Evolutionary conservation across 208 protist genomes (phyloP), one percentile per base, ranked within the genome.

Genomic region (Trypanosoma grayi): DNA sequence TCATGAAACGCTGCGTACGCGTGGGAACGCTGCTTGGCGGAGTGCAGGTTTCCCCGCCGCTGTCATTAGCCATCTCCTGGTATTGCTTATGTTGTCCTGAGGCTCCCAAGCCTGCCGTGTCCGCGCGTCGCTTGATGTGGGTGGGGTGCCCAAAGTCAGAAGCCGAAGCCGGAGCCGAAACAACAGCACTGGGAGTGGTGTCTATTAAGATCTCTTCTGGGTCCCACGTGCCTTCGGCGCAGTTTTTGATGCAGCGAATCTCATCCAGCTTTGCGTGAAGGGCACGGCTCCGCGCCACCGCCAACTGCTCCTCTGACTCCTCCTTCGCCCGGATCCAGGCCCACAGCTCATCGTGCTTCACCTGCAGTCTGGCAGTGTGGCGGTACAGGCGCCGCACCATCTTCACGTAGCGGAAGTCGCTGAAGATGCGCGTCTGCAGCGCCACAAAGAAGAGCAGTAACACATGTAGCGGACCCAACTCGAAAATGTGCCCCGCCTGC

Each of bases 381-480:
- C 30, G 3, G 48, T 72, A 67, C 14, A 75, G 39, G 2, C 53
- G 54, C 22, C 60, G 58, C 14, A 79, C 22, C 4, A 79, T 8
- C 8, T 46, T 61, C 13, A 25, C 44, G 34, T 65, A 79, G 14
- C 61, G 43, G 36, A 75, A 79, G 24, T 74, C 68, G 36, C 54
- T 51, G 24, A 75, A 79, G 34, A 79, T 40, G 5, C 62, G 57
- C 10, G 73, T 72, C 45, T 79, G 73, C 34, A 75, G n/a, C 22
- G 52, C 31, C 11, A 79, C 62, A 28, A 46, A 39, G 48, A 75
- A 67, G 8, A 79, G 44, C 39, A 79, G 56, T 20, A 61, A 7
- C 7, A 75, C 41, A 27, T 71, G 62, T 14, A 44, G 30, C 4
- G 66, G 4, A 20, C 13, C 20, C 11, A 66, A 27, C 18, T 41